A percentile compares a stretch with the other conserved stretches of the same genome.
Conservation (phyloP, 2,329 filamentous ascomycete genomes). For the Hypoxylon sp. region DNA sequence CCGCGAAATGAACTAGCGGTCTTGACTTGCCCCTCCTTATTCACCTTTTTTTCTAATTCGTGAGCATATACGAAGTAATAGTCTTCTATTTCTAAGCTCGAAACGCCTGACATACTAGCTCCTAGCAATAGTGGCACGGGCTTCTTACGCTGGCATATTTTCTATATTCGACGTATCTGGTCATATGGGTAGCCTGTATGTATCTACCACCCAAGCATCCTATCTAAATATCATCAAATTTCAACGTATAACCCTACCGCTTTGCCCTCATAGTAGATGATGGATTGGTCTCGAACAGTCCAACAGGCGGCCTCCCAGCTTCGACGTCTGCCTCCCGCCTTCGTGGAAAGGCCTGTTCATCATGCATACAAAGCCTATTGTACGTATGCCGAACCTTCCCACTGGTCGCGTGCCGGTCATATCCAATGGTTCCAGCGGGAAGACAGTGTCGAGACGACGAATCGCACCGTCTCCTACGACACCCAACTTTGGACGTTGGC, state of each 20-base stretch:
- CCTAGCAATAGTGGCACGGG: slow-evolving; percentile 1
- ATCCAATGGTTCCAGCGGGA: slow-evolving; percentile 12
- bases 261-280: background rate
- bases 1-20: slow-evolving; percentile 12
- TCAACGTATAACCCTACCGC: background rate
- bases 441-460: slow-evolving; percentile 19
- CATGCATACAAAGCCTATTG: background rate
- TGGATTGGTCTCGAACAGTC: slow-evolving; percentile 3
- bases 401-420: slow-evolving; percentile 29
- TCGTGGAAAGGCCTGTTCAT: background rate
- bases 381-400: background rate
- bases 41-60: slow-evolving; percentile 13
- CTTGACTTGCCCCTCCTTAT: slow-evolving; percentile 26
- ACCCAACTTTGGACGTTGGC: slow-evolving; percentile 27
- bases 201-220: background rate
- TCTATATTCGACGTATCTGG: background rate
- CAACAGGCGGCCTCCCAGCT: slow-evolving; percentile 3
- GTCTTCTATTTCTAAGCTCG: background rate
- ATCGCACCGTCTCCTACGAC: slow-evolving; percentile 33
- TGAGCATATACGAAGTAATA: background rate
- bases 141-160: slow-evolving; percentile 7
- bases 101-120: background rate
- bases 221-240: background rate
- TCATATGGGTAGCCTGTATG: background rate
- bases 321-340: background rate